Evolutionary conservation across 805 yeast species (phyloP).

Genomic region (Diddensiella transvaalensis): DNA sequence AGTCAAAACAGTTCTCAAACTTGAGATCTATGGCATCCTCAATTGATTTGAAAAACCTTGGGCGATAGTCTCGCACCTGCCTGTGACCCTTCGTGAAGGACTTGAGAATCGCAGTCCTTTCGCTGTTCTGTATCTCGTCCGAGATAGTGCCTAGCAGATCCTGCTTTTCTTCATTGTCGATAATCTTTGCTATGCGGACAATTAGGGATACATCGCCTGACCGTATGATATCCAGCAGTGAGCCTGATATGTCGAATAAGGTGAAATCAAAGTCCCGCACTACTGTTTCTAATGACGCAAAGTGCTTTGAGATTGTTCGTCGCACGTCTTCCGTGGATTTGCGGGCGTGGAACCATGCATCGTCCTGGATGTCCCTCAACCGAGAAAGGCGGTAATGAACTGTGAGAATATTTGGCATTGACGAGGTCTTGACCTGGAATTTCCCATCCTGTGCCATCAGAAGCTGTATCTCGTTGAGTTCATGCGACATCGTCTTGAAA

Average conservation of each 20-base stretch:
- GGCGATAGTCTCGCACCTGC: slow-evolving; percentile 55
- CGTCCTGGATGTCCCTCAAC: slow-evolving; percentile 76
- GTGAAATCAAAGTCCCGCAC: slow-evolving; percentile 57
- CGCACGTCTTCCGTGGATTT: slow-evolving; percentile 60
- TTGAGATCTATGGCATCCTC: slow-evolving; percentile 60
- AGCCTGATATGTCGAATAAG: slow-evolving; percentile 62
- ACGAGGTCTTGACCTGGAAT: slow-evolving; percentile 40
- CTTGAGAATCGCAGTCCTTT: slow-evolving; percentile 3
- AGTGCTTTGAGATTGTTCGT: slow-evolving; percentile 58
- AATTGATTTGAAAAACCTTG: slow-evolving; percentile 56
- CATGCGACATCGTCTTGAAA: slow-evolving; percentile 52
- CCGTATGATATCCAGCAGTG: slow-evolving; percentile 68
- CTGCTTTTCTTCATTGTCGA: slow-evolving; percentile 76
- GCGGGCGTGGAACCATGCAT: slow-evolving; percentile 54
- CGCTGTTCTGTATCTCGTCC: slow-evolving; percentile 11
- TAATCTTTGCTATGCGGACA: slow-evolving; percentile 66
- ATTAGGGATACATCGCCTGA: slow-evolving; percentile 65
- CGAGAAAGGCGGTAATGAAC: slow-evolving; percentile 69
- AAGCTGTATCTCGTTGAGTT: slow-evolving; percentile 47
- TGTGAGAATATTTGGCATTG: slow-evolving; percentile 53
- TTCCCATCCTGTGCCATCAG: slow-evolving; percentile 51
- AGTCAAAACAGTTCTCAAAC: slow-evolving; percentile 61
- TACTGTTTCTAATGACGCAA: slow-evolving; percentile 46
- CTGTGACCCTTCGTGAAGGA: slow-evolving; percentile 18
- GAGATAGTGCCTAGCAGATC: slow-evolving; percentile 53